These are phyloP conservation scores for Collybia nuda DNA, from an alignment of 768 basidiomycete genomes.

Conservation along the genomic window DNA sequence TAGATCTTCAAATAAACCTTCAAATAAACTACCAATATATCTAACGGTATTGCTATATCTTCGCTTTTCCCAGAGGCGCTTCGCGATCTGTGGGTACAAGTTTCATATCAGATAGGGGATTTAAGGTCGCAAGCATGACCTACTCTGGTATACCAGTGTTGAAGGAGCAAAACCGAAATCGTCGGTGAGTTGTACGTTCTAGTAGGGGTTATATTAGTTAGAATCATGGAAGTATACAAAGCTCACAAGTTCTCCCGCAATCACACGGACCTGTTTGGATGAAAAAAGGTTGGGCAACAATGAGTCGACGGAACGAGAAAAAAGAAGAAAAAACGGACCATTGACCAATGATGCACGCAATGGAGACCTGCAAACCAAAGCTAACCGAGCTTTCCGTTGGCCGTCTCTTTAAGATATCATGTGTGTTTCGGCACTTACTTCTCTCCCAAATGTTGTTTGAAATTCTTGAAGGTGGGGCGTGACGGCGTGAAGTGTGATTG, in stretches of 20 bases:
- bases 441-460: slow-evolving; percentile 79
- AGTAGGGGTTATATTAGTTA: slow-evolving; percentile 3
- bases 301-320: not conserved
- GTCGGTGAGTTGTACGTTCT: slow-evolving; percentile 69
- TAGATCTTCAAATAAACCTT: no score
- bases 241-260: slow-evolving; percentile 78
- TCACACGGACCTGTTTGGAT: slow-evolving; percentile 64
- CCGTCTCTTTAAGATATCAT: not conserved
- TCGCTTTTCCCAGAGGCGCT: slow-evolving; percentile 63
- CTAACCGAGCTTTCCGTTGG: slow-evolving; percentile 31
- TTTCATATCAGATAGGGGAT: slow-evolving; percentile 8
- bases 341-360: slow-evolving; percentile 90
- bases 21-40: slow-evolving; percentile 1
- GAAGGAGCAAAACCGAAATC: slow-evolving; percentile 89
- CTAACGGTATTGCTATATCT: slow-evolving; percentile 37
- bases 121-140: not conserved
- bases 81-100: slow-evolving; percentile 40
- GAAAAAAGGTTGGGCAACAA: not conserved
- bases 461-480: slow-evolving; percentile 78
- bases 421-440: slow-evolving; percentile 42
- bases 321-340: slow-evolving; percentile 47
- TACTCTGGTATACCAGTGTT: slow-evolving; percentile 66
- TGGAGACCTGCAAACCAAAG: slow-evolving; percentile 87
- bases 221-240: not conserved
- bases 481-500: slow-evolving; percentile 75